These are phyloP conservation scores for Maudiozyma barnettii DNA, from an alignment of 805 yeast genomes.

Conservation along the genomic window DNA sequence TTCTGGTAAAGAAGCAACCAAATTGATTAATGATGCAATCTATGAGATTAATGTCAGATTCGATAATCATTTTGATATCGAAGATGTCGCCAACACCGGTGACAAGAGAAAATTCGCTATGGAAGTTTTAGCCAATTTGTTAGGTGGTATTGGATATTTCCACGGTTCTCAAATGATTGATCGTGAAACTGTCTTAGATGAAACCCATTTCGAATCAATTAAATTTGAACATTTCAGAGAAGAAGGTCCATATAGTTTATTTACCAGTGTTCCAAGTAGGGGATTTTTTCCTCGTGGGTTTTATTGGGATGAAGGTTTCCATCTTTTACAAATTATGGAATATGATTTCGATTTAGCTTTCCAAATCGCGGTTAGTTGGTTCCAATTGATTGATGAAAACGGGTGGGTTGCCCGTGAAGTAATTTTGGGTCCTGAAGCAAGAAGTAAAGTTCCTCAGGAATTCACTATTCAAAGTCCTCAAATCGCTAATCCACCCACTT, in stretches of 20 bases:
- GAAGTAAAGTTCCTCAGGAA: constrained; percentile 76
- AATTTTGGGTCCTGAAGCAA: constrained; percentile 82
- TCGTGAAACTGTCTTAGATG: constrained; percentile 55
- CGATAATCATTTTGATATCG: constrained; percentile 41
- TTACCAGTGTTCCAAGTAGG: constrained; percentile 82
- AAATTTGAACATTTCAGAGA: constrained; percentile 40
- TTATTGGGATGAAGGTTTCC: constrained; percentile 98
- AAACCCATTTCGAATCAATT: constrained; percentile 53
- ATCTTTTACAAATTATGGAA: constrained; percentile 67
- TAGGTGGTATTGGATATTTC: constrained; percentile 87
- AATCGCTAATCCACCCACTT: constrained; percentile 92
- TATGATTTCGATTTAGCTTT: constrained; percentile 77
- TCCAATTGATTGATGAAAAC: constrained; percentile 56
- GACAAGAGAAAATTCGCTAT: constrained; percentile 53
- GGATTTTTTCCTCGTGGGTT: constrained; percentile 95
- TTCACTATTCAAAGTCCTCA: constrained; percentile 81
- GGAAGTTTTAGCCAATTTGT: constrained; percentile 67
- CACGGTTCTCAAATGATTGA: constrained; percentile 80
- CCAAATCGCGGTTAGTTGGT: constrained; percentile 83
- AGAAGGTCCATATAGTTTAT: constrained; percentile 72
- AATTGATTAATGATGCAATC: constrained; percentile 16
- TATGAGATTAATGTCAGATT: constrained; percentile 33
- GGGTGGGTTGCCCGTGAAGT: constrained; percentile 98
- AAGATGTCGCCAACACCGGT: constrained; percentile 20
- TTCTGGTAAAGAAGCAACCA: constrained; percentile 12